These are phyloP conservation scores for Rubia peregrina DNA, from an alignment of 305 asterid species.

Conservation along the genomic window DNA sequence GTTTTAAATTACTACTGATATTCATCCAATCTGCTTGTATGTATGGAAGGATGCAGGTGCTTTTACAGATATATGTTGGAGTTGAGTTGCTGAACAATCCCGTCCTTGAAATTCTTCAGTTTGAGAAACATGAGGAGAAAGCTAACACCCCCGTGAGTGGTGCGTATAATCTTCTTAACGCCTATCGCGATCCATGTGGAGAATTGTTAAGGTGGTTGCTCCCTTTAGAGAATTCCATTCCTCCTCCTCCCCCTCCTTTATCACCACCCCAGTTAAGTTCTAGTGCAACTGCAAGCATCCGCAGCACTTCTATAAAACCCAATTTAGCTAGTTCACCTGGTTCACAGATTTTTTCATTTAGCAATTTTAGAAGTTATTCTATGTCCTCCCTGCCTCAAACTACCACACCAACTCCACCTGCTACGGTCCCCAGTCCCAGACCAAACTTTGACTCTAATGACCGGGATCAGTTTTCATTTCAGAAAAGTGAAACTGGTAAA, in stretches of 20 bases:
- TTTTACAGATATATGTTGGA: conserved; percentile 85
- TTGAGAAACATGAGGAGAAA: conserved; percentile 68
- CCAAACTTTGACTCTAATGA: conserved; percentile 59
- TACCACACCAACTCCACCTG: conserved; percentile 49
- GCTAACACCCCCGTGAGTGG: conserved; percentile 36
- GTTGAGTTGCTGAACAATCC: conserved; percentile 72
- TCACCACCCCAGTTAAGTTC: conserved; percentile 69
- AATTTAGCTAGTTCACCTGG: conserved; percentile 55
- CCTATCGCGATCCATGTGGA: conserved; percentile 65
- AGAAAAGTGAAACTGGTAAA: conserved; percentile 46
- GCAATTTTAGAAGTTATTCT: conserved; percentile 92
- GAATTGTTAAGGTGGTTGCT: conserved; percentile 87
- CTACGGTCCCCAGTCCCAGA: conserved; percentile 42
- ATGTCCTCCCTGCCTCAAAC: conserved; percentile 91
- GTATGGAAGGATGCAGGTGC: conserved; percentile 99
- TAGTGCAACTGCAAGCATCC: conserved; percentile 57
- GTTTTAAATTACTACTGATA: conserved; percentile 31
- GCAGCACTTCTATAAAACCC: conserved; percentile 62
- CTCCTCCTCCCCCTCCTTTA: conserved; percentile 58
- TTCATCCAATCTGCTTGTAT: conserved; percentile 53
- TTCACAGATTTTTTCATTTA: conserved; percentile 83
- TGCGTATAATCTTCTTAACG: conserved; percentile 27
- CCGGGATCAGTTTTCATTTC: conserved; percentile 69
- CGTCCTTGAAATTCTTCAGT: conserved; percentile 90
- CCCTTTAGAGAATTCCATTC: conserved; percentile 83